Evolutionary conservation across 139 green algal species (phyloP), one percentile per base, ranked within the genome.

Genomic region (Ulvella scutata): DNA sequence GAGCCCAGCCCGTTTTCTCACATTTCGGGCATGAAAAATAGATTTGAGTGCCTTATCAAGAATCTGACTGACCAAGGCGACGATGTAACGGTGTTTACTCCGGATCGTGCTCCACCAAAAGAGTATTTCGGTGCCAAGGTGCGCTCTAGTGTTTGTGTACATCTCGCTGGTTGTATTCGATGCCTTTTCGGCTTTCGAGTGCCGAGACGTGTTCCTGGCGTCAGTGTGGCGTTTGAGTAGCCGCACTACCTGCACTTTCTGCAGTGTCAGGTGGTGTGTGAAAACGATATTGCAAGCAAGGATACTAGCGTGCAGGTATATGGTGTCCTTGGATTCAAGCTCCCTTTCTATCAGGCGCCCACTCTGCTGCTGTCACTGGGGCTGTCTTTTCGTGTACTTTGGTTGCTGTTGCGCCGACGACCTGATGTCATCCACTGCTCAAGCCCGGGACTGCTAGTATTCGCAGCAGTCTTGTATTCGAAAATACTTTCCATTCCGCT

Each of bases 21-120:
- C 60, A 83, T 94, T 2, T 85, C 72, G 40, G 92, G 92, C 59
- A 93, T 93, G 84, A 96, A 97, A 80, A 96, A 96, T 80, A 84
- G 93, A 0, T 97, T 96, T 78, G 80, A 87, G 23, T 92, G 88
- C 36, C 83, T 96, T 26, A 97, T 97, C 74, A 85, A 85, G 37
- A 86, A 85, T 51, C 79, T 97, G 51, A 43, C 81, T 9, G 85
- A 94, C n/a, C 75, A 80, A 26, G 93, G 92, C 20, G 87, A 92
- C 75, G 90, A 97, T 28, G 91, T 97, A 38, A 79, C 90, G 28
- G 90, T 96, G 2, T 76, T 96, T 20, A 96, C 91, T 4, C 87
- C 89, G n/a, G 84, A 87, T 43, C 43, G 40, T 6, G 79, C 79
- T 3, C 82, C 84, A 17, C 89, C 90, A 3, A 79, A 83, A 21